Conservation (phyloP, 139 green algal genomes). For the Picochlorum sp. region DNA sequence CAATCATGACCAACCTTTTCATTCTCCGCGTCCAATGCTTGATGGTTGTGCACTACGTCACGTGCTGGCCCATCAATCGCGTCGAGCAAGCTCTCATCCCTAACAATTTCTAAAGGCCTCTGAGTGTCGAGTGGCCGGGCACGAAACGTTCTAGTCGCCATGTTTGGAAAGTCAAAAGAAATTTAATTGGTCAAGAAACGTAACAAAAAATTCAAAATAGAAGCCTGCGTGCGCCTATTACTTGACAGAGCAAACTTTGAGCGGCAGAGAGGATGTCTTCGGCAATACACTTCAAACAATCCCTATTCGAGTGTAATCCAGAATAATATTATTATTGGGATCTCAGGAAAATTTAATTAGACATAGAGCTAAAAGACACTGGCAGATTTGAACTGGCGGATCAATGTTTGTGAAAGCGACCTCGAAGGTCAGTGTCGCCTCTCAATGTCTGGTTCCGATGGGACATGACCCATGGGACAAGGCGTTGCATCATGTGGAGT, state of each 20-base stretch:
- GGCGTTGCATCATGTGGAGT: no score
- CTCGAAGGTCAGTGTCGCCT: not conserved
- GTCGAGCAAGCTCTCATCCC: constrained; percentile 62
- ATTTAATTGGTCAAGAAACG: not conserved
- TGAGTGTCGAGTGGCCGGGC: constrained; percentile 63
- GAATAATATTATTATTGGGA: no score
- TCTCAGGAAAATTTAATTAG: no score
- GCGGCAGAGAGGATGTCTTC: not conserved
- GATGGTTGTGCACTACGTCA: constrained; percentile 46
- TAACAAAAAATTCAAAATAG: no score
- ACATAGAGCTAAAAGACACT: no score
- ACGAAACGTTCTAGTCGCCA: constrained; percentile 27
- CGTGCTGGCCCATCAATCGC: constrained; percentile 34
- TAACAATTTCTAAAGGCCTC: constrained; percentile 60
- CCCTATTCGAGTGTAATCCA: no score
- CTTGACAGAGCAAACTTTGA: not conserved
- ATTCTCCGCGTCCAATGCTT: constrained; percentile 46
- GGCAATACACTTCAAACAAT: not conserved
- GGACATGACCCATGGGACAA: no score
- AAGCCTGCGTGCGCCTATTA: not conserved
- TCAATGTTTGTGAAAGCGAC: not conserved
- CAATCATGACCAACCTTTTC: constrained; percentile 36
- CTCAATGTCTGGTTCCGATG: no score
- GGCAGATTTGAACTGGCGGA: not conserved
- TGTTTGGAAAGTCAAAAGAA: not conserved